Percentiles rank a stretch among this genome's conserved stretches.
phyloP scores from a whole-genome alignment of 805 yeast genomes.

The Spathaspora boniae region DNA sequence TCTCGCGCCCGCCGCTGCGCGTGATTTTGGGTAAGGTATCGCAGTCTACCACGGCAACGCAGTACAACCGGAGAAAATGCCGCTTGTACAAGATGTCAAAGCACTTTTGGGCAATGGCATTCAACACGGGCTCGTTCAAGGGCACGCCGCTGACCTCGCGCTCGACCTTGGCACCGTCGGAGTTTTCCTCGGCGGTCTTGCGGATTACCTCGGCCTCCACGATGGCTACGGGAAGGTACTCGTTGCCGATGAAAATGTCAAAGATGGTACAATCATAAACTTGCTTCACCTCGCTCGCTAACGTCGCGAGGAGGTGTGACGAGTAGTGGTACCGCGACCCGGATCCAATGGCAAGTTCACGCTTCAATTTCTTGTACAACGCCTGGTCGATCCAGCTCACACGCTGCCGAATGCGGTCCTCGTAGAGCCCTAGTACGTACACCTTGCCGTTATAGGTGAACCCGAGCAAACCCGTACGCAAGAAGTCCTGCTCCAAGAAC shows the following conservation, averaged over 20 bases:
- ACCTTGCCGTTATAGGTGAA: conserved; percentile 84
- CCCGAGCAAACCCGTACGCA: conserved; percentile 89
- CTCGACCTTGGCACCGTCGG: conserved; percentile 12
- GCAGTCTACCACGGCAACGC: conserved; percentile 76
- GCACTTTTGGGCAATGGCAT: conserved; percentile 42
- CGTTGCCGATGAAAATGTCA: conserved; percentile 75
- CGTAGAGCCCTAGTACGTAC: conserved; percentile 84
- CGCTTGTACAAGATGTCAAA: conserved; percentile 38
- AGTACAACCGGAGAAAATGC: conserved; percentile 76
- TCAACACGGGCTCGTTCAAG: conserved; percentile 39
- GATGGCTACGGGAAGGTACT: conserved; percentile 78
- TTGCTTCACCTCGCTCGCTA: conserved; percentile 76
- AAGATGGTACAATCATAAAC: conserved; percentile 90
- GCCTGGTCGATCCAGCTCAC: conserved; percentile 62
- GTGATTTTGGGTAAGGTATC: conserved; percentile 80
- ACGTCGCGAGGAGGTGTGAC: conserved; percentile 79
- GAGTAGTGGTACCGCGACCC: conserved; percentile 71
- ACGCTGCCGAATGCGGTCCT: conserved; percentile 82
- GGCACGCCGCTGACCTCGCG: conserved; percentile 39
- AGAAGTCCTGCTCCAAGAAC: conserved; percentile 66
- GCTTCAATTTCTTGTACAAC: conserved; percentile 23
- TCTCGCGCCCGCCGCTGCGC: conserved; percentile 83
- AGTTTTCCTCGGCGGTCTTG: conserved; percentile 33
- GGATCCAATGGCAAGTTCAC: conserved; percentile 32
- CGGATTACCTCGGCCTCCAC: conserved; percentile 63